Percentiles rank a stretch among this genome's conserved stretches.
These are phyloP conservation scores for Eragrostis tef DNA, from an alignment of 202 grass and related monocot species.

Conservation along the genomic window DNA sequence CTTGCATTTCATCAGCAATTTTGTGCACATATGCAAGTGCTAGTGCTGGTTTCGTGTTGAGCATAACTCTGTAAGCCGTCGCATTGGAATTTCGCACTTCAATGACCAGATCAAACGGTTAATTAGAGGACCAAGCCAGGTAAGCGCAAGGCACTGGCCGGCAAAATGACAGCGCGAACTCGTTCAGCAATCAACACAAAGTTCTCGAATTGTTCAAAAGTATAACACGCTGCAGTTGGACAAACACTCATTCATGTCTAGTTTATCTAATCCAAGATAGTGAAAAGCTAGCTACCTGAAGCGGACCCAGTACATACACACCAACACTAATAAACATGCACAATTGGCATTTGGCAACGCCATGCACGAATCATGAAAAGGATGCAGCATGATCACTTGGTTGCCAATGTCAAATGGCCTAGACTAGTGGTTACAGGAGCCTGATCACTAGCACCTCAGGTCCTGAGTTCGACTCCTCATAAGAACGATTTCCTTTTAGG, in stretches of 20 bases:
- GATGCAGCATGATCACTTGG: neutral
- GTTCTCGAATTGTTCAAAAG: neutral
- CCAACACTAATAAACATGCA: neutral
- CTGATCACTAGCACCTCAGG: too few species aligned
- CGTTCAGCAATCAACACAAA: neutral
- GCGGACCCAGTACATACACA: neutral
- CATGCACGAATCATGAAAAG: neutral
- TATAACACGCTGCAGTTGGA: neutral
- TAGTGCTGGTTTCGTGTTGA: too few species aligned
- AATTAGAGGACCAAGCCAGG: neutral
- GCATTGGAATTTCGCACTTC: neutral
- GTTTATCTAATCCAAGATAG: slow-evolving; percentile 15
- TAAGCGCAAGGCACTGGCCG: neutral
- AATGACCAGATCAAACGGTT: neutral
- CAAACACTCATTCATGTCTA: neutral
- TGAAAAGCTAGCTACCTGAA: slow-evolving; percentile 20
- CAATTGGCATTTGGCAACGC: neutral
- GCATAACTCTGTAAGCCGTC: neutral
- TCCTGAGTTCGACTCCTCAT: too few species aligned
- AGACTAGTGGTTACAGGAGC: too few species aligned
- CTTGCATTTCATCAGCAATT: neutral
- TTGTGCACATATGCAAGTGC: too few species aligned
- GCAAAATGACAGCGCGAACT: neutral
- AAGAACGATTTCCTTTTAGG: too few species aligned
- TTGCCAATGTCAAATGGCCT: too few species aligned